A percentile compares a stretch with the other conserved stretches of the same genome.
These are phyloP conservation scores for Aphanoascus verrucosus DNA, from an alignment of 2,329 filamentous ascomycete genomes.

Conservation along the genomic window DNA sequence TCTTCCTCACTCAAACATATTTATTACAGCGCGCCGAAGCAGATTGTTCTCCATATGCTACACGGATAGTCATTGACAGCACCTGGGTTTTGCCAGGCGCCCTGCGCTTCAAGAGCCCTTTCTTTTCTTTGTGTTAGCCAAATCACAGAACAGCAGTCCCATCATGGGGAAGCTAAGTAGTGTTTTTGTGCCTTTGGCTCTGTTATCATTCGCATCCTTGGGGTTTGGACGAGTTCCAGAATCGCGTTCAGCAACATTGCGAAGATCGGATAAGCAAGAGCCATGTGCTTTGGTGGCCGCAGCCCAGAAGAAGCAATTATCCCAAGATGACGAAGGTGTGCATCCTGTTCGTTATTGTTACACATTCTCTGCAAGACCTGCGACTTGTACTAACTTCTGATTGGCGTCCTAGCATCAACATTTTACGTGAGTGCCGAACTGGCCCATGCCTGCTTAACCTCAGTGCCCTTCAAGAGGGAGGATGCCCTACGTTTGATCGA, in stretches of 20 bases:
- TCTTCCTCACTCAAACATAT: no score
- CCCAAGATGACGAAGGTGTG: background rate
- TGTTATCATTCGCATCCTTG: conserved; percentile 1
- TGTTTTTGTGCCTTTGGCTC: background rate
- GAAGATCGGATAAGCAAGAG: conserved; percentile 1
- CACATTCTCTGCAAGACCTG: background rate
- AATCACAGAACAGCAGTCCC: background rate
- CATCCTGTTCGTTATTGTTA: background rate
- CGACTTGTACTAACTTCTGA: background rate
- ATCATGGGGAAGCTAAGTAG: background rate
- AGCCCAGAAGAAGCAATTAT: conserved; percentile 2
- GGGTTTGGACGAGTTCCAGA: background rate
- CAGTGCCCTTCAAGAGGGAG: conserved; percentile 19
- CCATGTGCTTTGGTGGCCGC: conserved; percentile 9
- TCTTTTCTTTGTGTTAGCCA: background rate
- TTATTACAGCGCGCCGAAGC: no score
- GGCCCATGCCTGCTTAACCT: conserved; percentile 19
- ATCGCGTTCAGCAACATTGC: background rate
- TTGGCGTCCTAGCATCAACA: background rate
- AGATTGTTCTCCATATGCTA: no score
- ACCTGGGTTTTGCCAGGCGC: background rate
- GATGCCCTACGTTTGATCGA: conserved; percentile 19
- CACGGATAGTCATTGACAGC: no score
- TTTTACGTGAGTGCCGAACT: conserved; percentile 14
- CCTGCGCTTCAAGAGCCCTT: background rate